A percentile compares a stretch with the other conserved stretches of the same genome.
Evolutionary conservation across 2,329 filamentous ascomycete species (phyloP).

Genomic region (Fusarium pininemorale): DNA sequence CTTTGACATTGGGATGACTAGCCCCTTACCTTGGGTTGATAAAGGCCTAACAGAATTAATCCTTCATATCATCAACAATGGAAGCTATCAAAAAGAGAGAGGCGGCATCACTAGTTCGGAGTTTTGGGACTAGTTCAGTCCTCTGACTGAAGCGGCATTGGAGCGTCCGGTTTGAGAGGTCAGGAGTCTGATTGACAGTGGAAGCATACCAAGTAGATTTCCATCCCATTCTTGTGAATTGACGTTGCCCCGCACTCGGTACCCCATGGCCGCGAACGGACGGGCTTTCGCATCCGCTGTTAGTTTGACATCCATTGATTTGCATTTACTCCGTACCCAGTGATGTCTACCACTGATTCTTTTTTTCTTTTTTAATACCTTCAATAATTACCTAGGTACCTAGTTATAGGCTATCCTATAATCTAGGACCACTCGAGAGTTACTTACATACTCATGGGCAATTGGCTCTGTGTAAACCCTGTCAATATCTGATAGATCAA

Average conservation of each 20-base stretch:
- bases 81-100: background rate
- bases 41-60: background rate
- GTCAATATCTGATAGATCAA: background rate
- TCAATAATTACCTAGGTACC: background rate
- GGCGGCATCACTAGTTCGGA: background rate
- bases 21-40: background rate
- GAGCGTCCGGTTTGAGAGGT: background rate
- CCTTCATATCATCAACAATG: background rate
- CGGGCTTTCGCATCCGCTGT: constrained; percentile 5
- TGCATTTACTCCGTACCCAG: too few relatives aligned
- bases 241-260: constrained; percentile 16
- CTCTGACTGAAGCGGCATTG: background rate
- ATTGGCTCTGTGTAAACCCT: background rate
- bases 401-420: background rate
- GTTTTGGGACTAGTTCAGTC: background rate
- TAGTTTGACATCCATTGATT: background rate
- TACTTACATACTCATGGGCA: background rate
- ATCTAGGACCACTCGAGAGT: background rate
- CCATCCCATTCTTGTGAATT: background rate
- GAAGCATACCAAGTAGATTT: background rate
- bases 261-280: background rate
- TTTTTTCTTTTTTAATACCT: background rate
- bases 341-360: background rate
- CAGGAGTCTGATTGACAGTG: background rate
- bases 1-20: background rate